Evolutionary conservation across 176 grass and related monocot species (phyloP).

Genomic region (Paspalum notatum): DNA sequence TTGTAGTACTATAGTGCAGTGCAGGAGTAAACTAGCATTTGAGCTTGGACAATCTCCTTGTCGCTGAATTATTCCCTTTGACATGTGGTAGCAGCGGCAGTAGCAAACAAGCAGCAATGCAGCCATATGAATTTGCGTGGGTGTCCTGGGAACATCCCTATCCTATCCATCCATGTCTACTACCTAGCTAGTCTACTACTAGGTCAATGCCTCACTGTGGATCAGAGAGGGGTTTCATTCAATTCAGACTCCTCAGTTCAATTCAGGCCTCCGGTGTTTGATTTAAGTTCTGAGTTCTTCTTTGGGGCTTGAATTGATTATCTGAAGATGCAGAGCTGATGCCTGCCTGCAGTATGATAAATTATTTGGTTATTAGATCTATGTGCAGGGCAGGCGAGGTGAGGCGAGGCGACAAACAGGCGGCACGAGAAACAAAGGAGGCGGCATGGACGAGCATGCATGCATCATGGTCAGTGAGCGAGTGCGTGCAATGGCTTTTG

Average conservation of each 20-base stretch:
- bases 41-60: conserved; percentile 46
- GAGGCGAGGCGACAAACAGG: conserved; percentile 25
- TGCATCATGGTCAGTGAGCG: neutral
- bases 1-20: too few relatives aligned
- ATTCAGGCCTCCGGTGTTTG: too few relatives aligned
- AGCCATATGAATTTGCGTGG: neutral
- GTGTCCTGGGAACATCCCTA: conserved; percentile 39
- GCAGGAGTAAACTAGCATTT: conserved; percentile 28
- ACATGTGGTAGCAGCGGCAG: conserved; percentile 31
- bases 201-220: conserved; percentile 38
- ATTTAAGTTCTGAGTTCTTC: too few relatives aligned
- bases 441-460: neutral
- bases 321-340: neutral
- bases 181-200: neutral
- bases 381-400: neutral
- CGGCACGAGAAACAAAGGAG: conserved; percentile 39
- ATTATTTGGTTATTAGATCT: neutral
- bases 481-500: conserved; percentile 41
- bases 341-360: neutral
- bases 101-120: neutral
- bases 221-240: neutral
- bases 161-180: neutral
- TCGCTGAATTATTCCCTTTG: conserved; percentile 48
- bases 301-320: conserved; percentile 4
- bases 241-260: neutral